These are phyloP conservation scores for Penstemon eatonii DNA, from an alignment of 257 asterid genomes.

Conservation along the genomic window DNA sequence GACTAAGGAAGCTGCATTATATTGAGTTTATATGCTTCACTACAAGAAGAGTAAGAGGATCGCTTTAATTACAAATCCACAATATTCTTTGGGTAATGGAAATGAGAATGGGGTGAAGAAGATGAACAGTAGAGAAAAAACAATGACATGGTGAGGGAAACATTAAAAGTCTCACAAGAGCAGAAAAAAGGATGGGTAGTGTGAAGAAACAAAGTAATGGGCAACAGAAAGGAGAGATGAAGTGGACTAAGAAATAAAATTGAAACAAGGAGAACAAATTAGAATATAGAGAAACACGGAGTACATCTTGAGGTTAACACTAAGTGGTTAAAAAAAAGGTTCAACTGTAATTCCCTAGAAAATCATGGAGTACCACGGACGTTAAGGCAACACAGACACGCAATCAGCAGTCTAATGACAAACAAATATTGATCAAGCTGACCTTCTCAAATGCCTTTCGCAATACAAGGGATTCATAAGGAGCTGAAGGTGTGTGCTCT, in stretches of 20 bases:
- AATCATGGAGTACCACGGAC: slow-evolving; percentile 15
- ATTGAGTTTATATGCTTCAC: neutral
- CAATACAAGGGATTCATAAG: slow-evolving; percentile 73
- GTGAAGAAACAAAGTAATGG: slow-evolving; percentile 3
- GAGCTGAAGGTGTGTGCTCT: slow-evolving; percentile 73
- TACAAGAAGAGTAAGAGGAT: slow-evolving; percentile 3
- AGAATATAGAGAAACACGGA: neutral
- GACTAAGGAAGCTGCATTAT: neutral
- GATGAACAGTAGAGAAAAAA: slow-evolving; percentile 2
- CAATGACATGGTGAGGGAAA: neutral
- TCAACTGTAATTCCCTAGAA: slow-evolving; percentile 4
- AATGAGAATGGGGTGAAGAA: neutral
- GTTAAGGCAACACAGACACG: slow-evolving; percentile 15
- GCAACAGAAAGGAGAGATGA: slow-evolving; percentile 8
- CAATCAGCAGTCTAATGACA: slow-evolving; percentile 14
- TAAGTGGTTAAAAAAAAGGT: neutral
- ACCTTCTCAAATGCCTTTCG: slow-evolving; percentile 97
- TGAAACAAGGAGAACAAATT: neutral
- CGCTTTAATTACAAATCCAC: neutral
- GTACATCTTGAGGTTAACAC: neutral
- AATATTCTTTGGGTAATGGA: neutral
- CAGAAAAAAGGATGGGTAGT: slow-evolving; percentile 1
- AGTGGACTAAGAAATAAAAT: slow-evolving; percentile 5
- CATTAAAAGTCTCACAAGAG: neutral
- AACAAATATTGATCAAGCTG: slow-evolving; percentile 32